Evolutionary conservation across 225 moss, liverwort and hornwort genomes (phyloP).

Genomic region (Physcomitrellopsis africana): DNA sequence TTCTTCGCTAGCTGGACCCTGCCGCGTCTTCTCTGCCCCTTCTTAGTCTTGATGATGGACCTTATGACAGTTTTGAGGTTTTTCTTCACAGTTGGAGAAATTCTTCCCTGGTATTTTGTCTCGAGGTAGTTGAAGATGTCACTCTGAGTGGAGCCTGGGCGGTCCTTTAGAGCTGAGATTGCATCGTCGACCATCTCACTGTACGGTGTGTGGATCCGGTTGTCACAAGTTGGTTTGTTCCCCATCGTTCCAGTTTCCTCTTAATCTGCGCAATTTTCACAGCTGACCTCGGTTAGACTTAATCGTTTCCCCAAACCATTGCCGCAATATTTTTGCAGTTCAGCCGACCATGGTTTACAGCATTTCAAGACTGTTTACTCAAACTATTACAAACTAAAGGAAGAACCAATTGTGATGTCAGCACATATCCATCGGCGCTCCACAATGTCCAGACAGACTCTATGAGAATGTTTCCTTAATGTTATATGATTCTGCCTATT

Average conservation of each 20-base stretch:
- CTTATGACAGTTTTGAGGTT: constrained; percentile 28
- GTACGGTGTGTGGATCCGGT: constrained; percentile 27
- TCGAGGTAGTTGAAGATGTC: constrained; percentile 48
- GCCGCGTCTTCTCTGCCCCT: neutral
- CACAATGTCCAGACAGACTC: neutral
- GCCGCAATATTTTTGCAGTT: neutral
- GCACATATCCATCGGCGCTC: neutral
- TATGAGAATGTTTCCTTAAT: neutral
- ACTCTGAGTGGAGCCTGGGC: constrained; percentile 36
- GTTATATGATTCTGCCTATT: neutral
- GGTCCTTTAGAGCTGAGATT: constrained; percentile 39
- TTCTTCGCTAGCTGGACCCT: neutral
- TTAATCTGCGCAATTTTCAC: constrained; percentile 20
- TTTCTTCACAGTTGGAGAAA: constrained; percentile 28
- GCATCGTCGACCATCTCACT: constrained; percentile 46
- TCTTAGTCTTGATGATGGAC: constrained; percentile 29
- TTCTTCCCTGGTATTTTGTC: constrained; percentile 34
- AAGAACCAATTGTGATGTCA: neutral
- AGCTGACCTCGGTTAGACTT: constrained; percentile 3
- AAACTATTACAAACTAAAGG: neutral
- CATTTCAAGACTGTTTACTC: neutral
- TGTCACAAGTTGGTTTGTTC: constrained; percentile 32
- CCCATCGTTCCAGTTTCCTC: constrained; percentile 36
- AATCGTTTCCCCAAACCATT: neutral
- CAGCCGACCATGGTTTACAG: neutral